Evolutionary conservation across 768 basidiomycete species (phyloP).

Genomic region (button mushroom (Agaricus bisporus)): DNA sequence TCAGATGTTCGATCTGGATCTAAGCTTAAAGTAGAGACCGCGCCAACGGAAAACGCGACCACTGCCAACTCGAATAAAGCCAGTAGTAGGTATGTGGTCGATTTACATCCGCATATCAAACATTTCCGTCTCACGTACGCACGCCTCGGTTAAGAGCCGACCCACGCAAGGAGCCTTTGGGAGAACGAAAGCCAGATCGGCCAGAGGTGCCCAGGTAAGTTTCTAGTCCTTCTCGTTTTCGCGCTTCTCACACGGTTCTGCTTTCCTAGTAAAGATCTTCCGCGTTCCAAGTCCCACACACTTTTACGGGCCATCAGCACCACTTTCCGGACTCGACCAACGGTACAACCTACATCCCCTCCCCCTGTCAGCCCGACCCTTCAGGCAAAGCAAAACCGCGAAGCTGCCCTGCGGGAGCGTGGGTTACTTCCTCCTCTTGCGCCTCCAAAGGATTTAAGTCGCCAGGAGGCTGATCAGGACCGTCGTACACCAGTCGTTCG

Average conservation of each 20-base stretch:
- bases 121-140: constrained; percentile 3
- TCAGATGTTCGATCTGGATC: not conserved
- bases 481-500: constrained; percentile 28
- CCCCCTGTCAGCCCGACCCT: constrained; percentile 17
- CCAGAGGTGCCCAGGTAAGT: constrained; percentile 13
- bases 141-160: not conserved
- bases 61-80: not conserved
- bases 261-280: not conserved
- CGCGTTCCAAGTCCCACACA: constrained; percentile 13
- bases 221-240: constrained; percentile 7
- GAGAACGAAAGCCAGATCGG: constrained; percentile 1
- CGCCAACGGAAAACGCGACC: not conserved
- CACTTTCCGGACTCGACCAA: constrained; percentile 12
- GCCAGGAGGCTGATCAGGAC: constrained; percentile 32
- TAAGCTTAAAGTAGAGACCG: constrained; percentile 3
- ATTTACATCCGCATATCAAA: not conserved
- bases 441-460: constrained; percentile 36
- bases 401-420: constrained; percentile 56
- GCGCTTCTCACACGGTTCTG: constrained; percentile 3
- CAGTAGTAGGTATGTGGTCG: not conserved
- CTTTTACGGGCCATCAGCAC: constrained; percentile 12
- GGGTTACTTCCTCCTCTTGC: constrained; percentile 48
- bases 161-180: not conserved
- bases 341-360: constrained; percentile 8
- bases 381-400: constrained; percentile 32